A percentile compares a stretch with the other conserved stretches of the same genome.
These are phyloP conservation scores for Fusarium tricinctum DNA, from an alignment of 2,329 filamentous ascomycete genomes.

Conservation along the genomic window DNA sequence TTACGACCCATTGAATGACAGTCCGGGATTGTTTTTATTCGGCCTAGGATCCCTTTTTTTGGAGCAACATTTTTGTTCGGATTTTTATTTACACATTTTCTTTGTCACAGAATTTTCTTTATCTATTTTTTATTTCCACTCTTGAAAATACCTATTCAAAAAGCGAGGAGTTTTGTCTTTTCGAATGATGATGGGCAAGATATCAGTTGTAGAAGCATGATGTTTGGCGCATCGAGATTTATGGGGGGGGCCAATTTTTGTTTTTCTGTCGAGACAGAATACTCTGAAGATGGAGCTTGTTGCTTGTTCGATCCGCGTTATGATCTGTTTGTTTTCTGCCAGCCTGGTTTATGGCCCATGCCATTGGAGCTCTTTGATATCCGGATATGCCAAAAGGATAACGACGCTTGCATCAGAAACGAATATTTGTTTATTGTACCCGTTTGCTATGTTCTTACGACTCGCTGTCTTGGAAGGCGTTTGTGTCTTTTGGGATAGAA, in stretches of 20 bases:
- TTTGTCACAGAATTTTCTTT: conserved; percentile 29
- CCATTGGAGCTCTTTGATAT: conserved; percentile 9
- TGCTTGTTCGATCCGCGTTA: conserved; percentile 24
- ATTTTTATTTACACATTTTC: conserved; percentile 25
- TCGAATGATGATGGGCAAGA: conserved; percentile 48
- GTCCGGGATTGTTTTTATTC: conserved; percentile 44
- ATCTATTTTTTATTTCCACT: conserved; percentile 7
- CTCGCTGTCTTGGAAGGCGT: conserved; percentile 35
- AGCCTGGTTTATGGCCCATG: conserved; percentile 10
- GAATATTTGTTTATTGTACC: conserved; percentile 33
- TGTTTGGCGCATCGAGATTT: conserved; percentile 48
- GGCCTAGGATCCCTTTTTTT: conserved; percentile 39
- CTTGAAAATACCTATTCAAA: conserved; percentile 39
- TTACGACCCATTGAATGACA: conserved; percentile 49
- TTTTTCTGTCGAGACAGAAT: conserved; percentile 37
- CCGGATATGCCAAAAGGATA: conserved; percentile 22
- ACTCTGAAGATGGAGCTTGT: conserved; percentile 43
- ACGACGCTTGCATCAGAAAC: conserved; percentile 28
- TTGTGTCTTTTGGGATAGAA: conserved; percentile 47
- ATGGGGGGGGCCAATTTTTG: conserved; percentile 29
- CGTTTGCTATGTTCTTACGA: conserved; percentile 15
- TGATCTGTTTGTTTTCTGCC: conserved; percentile 18
- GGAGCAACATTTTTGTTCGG: conserved; percentile 29
- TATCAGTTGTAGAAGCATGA: conserved; percentile 50
- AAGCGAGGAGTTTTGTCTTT: conserved; percentile 51